Evolutionary conservation across 768 basidiomycete species (phyloP).

Genomic region (Pleurotus tuber-regium): DNA sequence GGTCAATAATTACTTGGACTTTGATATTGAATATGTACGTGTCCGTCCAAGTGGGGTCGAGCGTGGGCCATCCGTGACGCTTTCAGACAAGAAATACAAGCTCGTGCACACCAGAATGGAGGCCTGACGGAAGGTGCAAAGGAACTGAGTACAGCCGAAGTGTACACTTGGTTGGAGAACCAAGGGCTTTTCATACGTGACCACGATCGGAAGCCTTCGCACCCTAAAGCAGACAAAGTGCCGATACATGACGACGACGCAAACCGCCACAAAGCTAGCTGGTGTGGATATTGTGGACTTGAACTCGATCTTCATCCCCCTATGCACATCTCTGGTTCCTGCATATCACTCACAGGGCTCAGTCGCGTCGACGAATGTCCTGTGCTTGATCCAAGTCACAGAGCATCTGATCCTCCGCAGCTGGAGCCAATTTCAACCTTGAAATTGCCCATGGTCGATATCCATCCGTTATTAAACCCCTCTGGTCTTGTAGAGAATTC

Average conservation of each 20-base stretch:
- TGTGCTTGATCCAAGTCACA: too few relatives aligned
- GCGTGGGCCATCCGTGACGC: conserved; percentile 42
- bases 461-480: conserved; percentile 11
- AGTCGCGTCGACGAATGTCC: neutral
- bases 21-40: neutral
- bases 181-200: conserved; percentile 34
- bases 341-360: neutral
- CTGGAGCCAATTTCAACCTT: too few relatives aligned
- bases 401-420: too few relatives aligned
- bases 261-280: neutral
- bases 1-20: conserved; percentile 6
- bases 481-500: too few relatives aligned
- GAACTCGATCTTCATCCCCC: neutral
- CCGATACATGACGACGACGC: neutral
- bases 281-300: conserved; percentile 9
- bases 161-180: conserved; percentile 44
- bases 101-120: conserved; percentile 8
- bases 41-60: conserved; percentile 42
- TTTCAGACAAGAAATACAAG: conserved; percentile 28
- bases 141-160: conserved; percentile 38
- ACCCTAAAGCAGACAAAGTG: neutral
- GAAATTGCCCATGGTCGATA: conserved; percentile 31
- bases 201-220: neutral
- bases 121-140: conserved; percentile 15
- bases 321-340: neutral